Base-by-base conservation (phyloP, 345 rosid species). In the Eucalyptus sp. region DNA sequence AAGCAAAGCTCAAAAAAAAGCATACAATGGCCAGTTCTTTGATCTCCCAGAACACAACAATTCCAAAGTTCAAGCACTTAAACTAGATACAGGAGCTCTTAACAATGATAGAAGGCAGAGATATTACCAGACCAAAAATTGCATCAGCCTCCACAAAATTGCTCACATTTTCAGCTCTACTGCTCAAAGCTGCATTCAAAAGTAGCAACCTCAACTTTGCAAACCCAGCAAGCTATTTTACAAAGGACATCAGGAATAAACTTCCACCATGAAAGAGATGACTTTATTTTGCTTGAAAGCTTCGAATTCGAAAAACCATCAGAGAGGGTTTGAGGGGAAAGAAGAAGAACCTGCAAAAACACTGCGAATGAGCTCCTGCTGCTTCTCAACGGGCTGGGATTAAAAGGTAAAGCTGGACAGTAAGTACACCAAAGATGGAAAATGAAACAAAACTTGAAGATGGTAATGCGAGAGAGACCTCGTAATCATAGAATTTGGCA, bases 151-250 rank as follows among this genome's bases (percentile, higher is more conserved):
- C 94, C 91, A 98, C 88, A 92, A 98, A 98, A 91, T 95, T 96
- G 97, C 99, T 98, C 46, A 91, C 97, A 29, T 93, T 96, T 91
- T 97, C 99, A 86, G 98, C 95, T 95, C 99, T 96, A 92, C 96
- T 93, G 93, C 96, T 92, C 91, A 98, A 91, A 86, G 93, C 99
- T 97, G 85, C 48, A 87, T 44, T 33, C 43, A 86, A 31, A 71
- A 71, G 33, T 29, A 66, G n/a, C 33, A 46, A 50, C 20, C 50
- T 87, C 81, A 83, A 84, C 46, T 56, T 64, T 50, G 50, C 85
- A 87, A 46, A n/a, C 18, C n/a, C 17, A 50, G 44, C 24, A 50
- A 87, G 41, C 33, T 20, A 87, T 18, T 50, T 54, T 17, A 87
- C 17, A 41, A 37, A 20, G 43, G 31, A 20, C 49, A 31, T 46